Conservation (phyloP, 495 filamentous ascomycete species). For the Pyrenula massariospora region DNA sequence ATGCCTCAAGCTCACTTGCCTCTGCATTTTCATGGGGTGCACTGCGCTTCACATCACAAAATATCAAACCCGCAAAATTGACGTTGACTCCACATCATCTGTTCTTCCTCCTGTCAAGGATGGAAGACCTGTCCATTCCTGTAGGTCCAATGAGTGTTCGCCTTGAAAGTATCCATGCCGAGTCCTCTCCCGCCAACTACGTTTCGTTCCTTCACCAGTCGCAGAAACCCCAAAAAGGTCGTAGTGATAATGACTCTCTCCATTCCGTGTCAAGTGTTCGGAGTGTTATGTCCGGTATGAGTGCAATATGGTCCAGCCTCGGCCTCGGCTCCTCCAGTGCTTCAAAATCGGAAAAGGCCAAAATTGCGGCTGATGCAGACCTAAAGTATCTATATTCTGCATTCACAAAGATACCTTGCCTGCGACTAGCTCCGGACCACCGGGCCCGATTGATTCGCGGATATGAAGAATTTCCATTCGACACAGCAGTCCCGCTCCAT, state of each 20-base stretch:
- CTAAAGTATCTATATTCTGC: conserved; percentile 94
- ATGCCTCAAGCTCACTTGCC: conserved; percentile 59
- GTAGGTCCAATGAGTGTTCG: conserved; percentile 95
- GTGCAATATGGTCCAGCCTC: conserved; percentile 79
- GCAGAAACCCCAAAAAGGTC: conserved; percentile 56
- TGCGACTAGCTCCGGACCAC: conserved; percentile 80
- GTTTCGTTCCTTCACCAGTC: conserved; percentile 86
- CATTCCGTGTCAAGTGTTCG: conserved; percentile 92
- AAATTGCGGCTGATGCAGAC: conserved; percentile 71
- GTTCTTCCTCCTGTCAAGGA: conserved; percentile 88
- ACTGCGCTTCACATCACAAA: conserved; percentile 71
- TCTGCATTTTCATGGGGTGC: conserved; percentile 77
- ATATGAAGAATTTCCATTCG: conserved; percentile 96
- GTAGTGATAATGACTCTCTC: conserved; percentile 77
- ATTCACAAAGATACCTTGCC: conserved; percentile 94
- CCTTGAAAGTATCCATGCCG: conserved; percentile 86
- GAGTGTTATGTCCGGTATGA: conserved; percentile 95
- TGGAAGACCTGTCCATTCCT: conserved; percentile 79
- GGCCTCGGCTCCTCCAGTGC: conserved; percentile 63
- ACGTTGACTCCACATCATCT: conserved; percentile 95
- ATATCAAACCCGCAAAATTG: conserved; percentile 77
- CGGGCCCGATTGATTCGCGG: conserved; percentile 78
- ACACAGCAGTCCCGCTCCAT: conserved; percentile 89
- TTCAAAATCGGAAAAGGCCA: conserved; percentile 75
- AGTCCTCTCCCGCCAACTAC: conserved; percentile 76